Base-by-base conservation (phyloP, 225 moss, liverwort and hornwort species). In the Bryoerythrophyllum caledonicum region DNA sequence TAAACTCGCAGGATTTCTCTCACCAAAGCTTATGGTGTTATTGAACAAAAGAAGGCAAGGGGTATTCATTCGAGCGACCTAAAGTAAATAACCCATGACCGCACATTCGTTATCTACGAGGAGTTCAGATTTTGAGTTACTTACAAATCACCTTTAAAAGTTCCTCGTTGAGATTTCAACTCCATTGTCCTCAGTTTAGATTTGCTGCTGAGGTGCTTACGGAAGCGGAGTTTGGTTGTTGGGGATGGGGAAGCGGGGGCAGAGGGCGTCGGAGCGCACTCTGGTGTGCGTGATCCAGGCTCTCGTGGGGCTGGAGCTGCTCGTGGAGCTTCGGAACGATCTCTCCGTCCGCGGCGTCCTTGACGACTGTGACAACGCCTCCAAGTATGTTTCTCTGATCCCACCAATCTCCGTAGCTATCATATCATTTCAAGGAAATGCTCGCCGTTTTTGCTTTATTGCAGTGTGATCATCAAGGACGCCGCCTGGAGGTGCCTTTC, bases 291-390 rank as follows among this genome's bases (percentile, higher is more conserved):
- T 78, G 5, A 83, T 90, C 21, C 86, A 90, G 71, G 86, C 88
- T 1, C 80, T 90, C 0, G 81, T 84, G 44, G 90, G 84, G 21
- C 80, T 83, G 4, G 78, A 87, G 77, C 74, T 90, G 16, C 80
- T 90, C 25, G 88, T 90, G 82, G 90, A 90, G 62, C 74, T 90
- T 48, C 90, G 84, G 3, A 90, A 90, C 72, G 90, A 90, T 43
- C 60, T 88, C 16, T 87, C 90, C 10, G 73, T 90, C 35, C 88
- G 83, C 32, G 90, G 90, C 34, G 37, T 90, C 37, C 85, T 90
- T 40, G 90, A 90, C n/a, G 88, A 90, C 34, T 90, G 90, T 48
- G 90, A 90, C 67, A 82, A 90, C 61, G 83, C 87, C 10, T 84
- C 88, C 88, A 90, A 90, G 90, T 90, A 73, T 20, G 1, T 6